Conservation (phyloP, 129 eudicot species). For the Tagetes erecta region DNA sequence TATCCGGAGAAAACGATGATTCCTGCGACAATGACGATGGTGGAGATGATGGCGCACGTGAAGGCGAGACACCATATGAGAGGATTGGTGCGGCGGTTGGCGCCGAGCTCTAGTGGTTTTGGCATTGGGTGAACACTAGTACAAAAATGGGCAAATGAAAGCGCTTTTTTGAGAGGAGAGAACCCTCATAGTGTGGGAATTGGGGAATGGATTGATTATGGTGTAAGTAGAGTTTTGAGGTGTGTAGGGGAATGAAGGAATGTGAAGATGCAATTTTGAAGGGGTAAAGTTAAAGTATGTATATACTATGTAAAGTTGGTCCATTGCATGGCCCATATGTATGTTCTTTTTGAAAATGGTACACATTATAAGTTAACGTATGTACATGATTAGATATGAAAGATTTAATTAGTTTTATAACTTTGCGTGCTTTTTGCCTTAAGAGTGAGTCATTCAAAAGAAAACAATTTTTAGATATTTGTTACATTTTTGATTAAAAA, state of each 20-base stretch:
- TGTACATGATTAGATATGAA: too few species aligned
- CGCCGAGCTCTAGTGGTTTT: conserved; percentile 29
- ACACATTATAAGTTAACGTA: too few species aligned
- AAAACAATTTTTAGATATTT: too few species aligned
- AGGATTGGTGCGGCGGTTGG: conserved; percentile 53
- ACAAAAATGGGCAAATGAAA: too few species aligned
- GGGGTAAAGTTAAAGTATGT: not conserved
- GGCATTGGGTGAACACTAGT: conserved; percentile 34
- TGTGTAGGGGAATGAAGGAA: conserved; percentile 2
- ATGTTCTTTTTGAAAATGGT: not conserved
- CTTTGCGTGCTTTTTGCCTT: too few species aligned
- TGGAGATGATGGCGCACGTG: conserved; percentile 49
- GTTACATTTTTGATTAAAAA: too few species aligned
- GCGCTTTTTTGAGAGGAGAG: too few species aligned
- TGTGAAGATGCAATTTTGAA: not conserved
- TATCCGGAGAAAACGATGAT: conserved; percentile 59
- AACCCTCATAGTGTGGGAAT: not conserved
- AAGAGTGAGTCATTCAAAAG: not conserved
- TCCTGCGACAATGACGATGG: conserved; percentile 54
- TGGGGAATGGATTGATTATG: conserved; percentile 19
- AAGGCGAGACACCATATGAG: conserved; percentile 65
- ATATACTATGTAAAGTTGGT: not conserved
- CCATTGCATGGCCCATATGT: not conserved
- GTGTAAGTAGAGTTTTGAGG: not conserved
- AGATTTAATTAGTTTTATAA: too few species aligned